Percentiles rank a stretch among this genome's conserved stretches.
These are phyloP conservation scores for Globisporangium heterothallicum DNA, from an alignment of 352 stramenopile species.

Conservation along the genomic window DNA sequence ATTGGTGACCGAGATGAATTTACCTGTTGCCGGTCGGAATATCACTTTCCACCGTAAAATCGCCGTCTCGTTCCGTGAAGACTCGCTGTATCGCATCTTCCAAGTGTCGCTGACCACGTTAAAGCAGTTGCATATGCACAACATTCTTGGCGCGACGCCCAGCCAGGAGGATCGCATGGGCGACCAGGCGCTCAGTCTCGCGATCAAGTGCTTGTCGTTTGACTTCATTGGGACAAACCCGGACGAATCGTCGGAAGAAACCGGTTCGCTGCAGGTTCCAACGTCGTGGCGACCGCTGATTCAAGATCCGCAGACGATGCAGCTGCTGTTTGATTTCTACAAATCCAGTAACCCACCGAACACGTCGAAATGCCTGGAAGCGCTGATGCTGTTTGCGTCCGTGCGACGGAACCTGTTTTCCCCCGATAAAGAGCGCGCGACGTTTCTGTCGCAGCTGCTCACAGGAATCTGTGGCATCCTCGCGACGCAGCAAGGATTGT, in stretches of 20 bases:
- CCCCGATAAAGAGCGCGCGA: slow-evolving; percentile 92
- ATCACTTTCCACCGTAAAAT: slow-evolving; percentile 98
- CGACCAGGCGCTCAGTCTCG: slow-evolving; percentile 90
- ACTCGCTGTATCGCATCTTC: slow-evolving; percentile 95
- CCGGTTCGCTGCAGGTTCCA: slow-evolving; percentile 96
- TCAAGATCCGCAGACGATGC: slow-evolving; percentile 92
- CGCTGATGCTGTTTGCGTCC: slow-evolving; percentile 93
- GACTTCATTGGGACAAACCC: slow-evolving; percentile 99
- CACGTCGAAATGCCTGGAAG: slow-evolving; percentile 94
- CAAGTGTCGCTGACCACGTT: slow-evolving; percentile 95
- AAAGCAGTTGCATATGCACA: slow-evolving; percentile 91
- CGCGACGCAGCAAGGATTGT: slow-evolving; percentile 92
- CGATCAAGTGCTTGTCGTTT: slow-evolving; percentile 95
- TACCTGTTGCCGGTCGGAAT: slow-evolving; percentile 91
- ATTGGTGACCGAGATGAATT: slow-evolving; percentile 97
- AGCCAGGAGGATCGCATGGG: slow-evolving; percentile 91
- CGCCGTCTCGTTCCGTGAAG: slow-evolving; percentile 96
- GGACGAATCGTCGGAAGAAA: slow-evolving; percentile 96
- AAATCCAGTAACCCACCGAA: slow-evolving; percentile 89
- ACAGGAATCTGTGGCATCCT: slow-evolving; percentile 93
- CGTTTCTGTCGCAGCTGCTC: slow-evolving; percentile 92
- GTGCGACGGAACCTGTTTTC: slow-evolving; percentile 96
- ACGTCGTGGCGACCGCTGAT: slow-evolving; percentile 94
- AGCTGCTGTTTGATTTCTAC: slow-evolving; percentile 97
- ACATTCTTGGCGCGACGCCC: slow-evolving; percentile 68